These are phyloP conservation scores for Pestalotiopsis sp. DNA, from an alignment of 2,329 filamentous ascomycete species.

Conservation along the genomic window DNA sequence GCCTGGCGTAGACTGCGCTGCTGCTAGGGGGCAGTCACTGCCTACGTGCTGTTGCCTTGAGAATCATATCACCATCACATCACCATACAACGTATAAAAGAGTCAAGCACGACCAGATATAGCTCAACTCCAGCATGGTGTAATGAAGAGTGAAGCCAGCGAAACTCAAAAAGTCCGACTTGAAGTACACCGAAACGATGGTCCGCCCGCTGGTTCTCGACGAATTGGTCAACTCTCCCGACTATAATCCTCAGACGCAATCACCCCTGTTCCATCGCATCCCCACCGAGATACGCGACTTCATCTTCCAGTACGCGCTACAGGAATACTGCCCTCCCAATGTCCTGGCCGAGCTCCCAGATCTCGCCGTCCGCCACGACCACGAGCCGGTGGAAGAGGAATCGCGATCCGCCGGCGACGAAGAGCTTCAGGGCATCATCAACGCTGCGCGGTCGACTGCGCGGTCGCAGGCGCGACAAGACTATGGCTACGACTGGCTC, in stretches of 20 bases:
- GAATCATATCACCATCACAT: neutral
- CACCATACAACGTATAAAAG: neutral
- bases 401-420: neutral
- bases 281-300: constrained; percentile 34
- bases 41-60: neutral
- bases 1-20: neutral
- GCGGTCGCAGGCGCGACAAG: neutral
- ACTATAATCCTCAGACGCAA: constrained; percentile 21
- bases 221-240: neutral
- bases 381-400: constrained; percentile 13
- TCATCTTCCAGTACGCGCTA: constrained; percentile 36
- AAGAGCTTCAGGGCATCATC: constrained; percentile 18
- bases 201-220: neutral
- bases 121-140: neutral
- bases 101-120: neutral
- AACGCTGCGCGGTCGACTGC: constrained; percentile 1
- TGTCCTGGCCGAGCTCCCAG: constrained; percentile 8
- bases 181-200: neutral
- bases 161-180: neutral
- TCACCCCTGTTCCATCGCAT: constrained; percentile 24
- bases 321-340: constrained; percentile 20
- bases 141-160: neutral
- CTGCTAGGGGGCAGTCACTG: neutral
- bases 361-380: constrained; percentile 23
- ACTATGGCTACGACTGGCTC: constrained; percentile 24